These are phyloP conservation scores for Isabelozyma heimii DNA, from an alignment of 805 yeast species.

Conservation along the genomic window DNA sequence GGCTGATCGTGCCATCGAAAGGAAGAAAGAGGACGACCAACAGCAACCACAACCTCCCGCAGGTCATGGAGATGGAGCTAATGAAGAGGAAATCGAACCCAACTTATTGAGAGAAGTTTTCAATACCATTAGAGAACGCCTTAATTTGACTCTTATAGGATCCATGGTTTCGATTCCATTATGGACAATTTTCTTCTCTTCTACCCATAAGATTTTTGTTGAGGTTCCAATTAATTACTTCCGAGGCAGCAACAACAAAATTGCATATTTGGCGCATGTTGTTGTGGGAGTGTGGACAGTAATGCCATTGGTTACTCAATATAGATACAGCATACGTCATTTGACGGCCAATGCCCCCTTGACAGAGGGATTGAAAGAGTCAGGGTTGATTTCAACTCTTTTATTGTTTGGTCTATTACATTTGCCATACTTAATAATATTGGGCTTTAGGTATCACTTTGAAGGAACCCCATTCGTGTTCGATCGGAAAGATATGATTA, in stretches of 20 bases:
- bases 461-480: background rate
- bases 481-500: background rate
- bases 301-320: background rate
- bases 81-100: slow-evolving; percentile 5
- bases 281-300: background rate
- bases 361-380: background rate
- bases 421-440: background rate
- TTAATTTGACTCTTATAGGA: background rate
- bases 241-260: background rate
- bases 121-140: background rate
- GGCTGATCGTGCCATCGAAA: background rate
- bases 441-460: background rate
- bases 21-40: background rate
- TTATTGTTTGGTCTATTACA: background rate
- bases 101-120: background rate
- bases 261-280: background rate
- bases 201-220: background rate
- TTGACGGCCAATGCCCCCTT: background rate
- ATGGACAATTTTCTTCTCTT: background rate
- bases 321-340: background rate
- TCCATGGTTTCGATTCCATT: background rate
- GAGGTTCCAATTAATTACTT: background rate
- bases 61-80: slow-evolving; percentile 7
- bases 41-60: background rate
- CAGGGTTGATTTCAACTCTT: background rate